Evolutionary conservation across 2,329 filamentous ascomycete genomes (phyloP).

Genomic region (Zymoseptoria brevis): DNA sequence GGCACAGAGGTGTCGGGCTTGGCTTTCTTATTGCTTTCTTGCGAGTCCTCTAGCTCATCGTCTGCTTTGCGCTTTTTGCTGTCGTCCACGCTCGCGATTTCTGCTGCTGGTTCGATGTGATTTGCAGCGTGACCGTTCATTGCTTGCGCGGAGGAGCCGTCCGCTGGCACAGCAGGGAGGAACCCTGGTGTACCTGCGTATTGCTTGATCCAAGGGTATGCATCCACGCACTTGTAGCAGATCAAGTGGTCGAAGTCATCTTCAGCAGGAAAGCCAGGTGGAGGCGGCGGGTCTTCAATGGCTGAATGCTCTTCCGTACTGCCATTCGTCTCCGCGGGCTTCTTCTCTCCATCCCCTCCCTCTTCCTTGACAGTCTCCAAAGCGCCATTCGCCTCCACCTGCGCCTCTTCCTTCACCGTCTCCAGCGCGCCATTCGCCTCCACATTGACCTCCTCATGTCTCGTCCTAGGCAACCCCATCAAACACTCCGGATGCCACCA

Average conservation of each 20-base stretch:
- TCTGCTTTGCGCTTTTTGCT: conserved; percentile 42
- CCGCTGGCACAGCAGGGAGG: conserved; percentile 57
- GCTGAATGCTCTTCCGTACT: conserved; percentile 45
- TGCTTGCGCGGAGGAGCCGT: conserved; percentile 1
- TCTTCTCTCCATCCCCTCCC: conserved; percentile 25
- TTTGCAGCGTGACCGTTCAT: not conserved
- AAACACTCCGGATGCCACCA: conserved; percentile 97
- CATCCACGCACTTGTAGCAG: conserved; percentile 87
- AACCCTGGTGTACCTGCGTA: conserved; percentile 80
- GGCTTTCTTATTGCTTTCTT: conserved; percentile 23
- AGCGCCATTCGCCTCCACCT: conserved; percentile 11
- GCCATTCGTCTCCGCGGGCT: conserved; percentile 20
- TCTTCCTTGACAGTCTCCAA: conserved; percentile 26
- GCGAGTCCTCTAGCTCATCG: conserved; percentile 25
- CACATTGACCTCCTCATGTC: conserved; percentile 33
- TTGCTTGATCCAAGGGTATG: conserved; percentile 82
- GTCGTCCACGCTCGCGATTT: not conserved
- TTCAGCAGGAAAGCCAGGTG: conserved; percentile 79
- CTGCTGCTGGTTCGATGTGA: not conserved
- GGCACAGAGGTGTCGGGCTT: conserved; percentile 14
- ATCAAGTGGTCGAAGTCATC: conserved; percentile 85
- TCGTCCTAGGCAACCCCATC: conserved; percentile 67
- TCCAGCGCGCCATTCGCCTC: conserved; percentile 15
- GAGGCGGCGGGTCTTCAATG: conserved; percentile 56
- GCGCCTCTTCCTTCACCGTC: conserved; percentile 25